A percentile compares a stretch with the other conserved stretches of the same genome.
Evolutionary conservation across 306 rosid species (phyloP).

Genomic region (Vigna angularis): DNA sequence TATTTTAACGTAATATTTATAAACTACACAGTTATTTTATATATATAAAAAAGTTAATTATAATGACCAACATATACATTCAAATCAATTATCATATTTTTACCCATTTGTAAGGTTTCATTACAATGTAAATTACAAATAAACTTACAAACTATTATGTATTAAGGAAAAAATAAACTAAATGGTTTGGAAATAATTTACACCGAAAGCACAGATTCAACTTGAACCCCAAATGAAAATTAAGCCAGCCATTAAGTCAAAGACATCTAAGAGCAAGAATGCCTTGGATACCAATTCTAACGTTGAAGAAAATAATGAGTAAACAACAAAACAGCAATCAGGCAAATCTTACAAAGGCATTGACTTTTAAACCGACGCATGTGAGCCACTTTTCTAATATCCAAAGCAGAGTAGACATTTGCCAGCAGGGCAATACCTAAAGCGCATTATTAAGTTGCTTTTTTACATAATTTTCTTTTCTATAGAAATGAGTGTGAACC

Average conservation of each 20-base stretch:
- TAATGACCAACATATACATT: neutral
- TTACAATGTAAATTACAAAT: neutral
- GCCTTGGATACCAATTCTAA: slow-evolving; percentile 49
- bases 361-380: slow-evolving; percentile 42
- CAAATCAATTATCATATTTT: neutral
- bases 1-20: neutral
- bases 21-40: neutral
- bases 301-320: slow-evolving; percentile 24
- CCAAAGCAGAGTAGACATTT: slow-evolving; percentile 6
- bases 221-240: neutral
- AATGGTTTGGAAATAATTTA: neutral
- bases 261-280: neutral
- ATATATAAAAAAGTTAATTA: neutral
- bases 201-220: neutral
- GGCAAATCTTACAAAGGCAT: slow-evolving; percentile 33
- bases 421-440: slow-evolving; percentile 18
- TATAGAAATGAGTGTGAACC: neutral
- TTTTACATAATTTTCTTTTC: slow-evolving; percentile 19
- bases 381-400: slow-evolving; percentile 26
- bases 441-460: slow-evolving; percentile 17
- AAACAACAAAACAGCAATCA: slow-evolving; percentile 14
- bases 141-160: neutral
- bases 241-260: neutral
- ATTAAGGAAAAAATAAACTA: neutral
- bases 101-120: neutral